Base-by-base conservation (phyloP, 495 filamentous ascomycete genomes). In the Penicillium atrosanguineum region DNA sequence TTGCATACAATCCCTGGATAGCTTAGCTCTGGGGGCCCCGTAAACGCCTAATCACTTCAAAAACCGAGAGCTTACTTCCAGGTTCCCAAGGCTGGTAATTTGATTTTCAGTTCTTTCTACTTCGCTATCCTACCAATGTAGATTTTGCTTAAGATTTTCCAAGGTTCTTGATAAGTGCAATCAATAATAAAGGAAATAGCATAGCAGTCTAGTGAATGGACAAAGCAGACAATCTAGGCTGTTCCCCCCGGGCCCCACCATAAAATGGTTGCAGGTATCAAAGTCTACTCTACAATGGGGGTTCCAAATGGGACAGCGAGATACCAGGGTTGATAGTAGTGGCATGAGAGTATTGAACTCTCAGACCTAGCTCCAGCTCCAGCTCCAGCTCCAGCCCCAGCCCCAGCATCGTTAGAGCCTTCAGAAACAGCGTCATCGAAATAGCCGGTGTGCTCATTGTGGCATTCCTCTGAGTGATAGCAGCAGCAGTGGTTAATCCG, bases 351-450 rank as follows among this genome's bases (percentile, higher is more conserved):
- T 6, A 4, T n/a, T 5, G 38, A n/a, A 7, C 7, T 12, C 19
- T 28, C 19, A 40, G 26, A 26, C 6, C 25, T 29, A 34, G 16
- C 25, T 25, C 25, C 41, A 34, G 16, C 25, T 25, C 28, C 38
- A 9, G 26, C 40, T 15, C 46, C 39, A 31, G 38, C 38, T 11
- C 25, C 41, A 34, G 18, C 25, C 37, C 38, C 26, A 6, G 26
- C 29, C 12, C 46, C 39, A 31, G 38, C n/a, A 9, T 50, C 56
- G 4, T 29, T 36, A 26, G 55, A 53, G 41, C 16, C 25, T 34
- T 49, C 38, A 12, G 55, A 58, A 31, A 15, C 25, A 37, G 29
- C 47, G 12, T 49, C 55, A 20, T 58, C 55, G 12, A 29, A 40
- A 14, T 38, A 18, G 25, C 11, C 15, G 40, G 45, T 41, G 14